These are phyloP conservation scores for Uronychia setigera DNA, from an alignment of 73 alveolate genomes.

Conservation along the genomic window DNA sequence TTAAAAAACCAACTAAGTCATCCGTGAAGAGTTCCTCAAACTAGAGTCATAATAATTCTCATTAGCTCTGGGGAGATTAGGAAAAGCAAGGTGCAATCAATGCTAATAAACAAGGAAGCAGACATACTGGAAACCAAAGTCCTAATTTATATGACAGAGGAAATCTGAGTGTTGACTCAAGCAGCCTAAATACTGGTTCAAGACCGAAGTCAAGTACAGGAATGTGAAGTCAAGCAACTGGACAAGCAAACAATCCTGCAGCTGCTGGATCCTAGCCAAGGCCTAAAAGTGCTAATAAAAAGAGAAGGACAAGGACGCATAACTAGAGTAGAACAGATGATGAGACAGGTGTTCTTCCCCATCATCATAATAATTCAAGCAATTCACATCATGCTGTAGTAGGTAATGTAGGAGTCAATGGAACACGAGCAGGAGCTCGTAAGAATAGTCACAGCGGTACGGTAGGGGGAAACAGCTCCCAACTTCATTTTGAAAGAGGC, in stretches of 20 bases:
- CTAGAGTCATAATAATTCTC: no score
- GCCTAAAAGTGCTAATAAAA: neutral
- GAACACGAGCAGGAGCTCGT: neutral
- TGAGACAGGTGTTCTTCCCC: neutral
- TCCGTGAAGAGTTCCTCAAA: no score
- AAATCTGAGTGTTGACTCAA: neutral
- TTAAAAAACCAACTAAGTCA: no score
- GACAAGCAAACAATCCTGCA: neutral
- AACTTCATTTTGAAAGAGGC: neutral
- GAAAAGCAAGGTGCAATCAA: neutral
- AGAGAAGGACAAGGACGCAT: neutral
- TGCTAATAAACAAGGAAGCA: neutral
- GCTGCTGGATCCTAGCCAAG: constrained; percentile 1
- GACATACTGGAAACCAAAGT: neutral
- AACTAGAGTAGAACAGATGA: neutral
- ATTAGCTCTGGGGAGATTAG: no score
- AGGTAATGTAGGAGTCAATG: neutral
- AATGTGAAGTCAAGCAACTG: neutral
- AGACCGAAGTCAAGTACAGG: neutral
- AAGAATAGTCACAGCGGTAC: neutral
- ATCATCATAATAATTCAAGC: neutral
- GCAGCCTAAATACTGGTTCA: neutral
- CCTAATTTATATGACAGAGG: neutral
- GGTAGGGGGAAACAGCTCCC: neutral
- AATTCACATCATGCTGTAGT: neutral